A percentile compares a stretch with the other conserved stretches of the same genome.
Conservation (phyloP, 176 grass and related monocot genomes). For the Dendrocalamus sinicus region DNA sequence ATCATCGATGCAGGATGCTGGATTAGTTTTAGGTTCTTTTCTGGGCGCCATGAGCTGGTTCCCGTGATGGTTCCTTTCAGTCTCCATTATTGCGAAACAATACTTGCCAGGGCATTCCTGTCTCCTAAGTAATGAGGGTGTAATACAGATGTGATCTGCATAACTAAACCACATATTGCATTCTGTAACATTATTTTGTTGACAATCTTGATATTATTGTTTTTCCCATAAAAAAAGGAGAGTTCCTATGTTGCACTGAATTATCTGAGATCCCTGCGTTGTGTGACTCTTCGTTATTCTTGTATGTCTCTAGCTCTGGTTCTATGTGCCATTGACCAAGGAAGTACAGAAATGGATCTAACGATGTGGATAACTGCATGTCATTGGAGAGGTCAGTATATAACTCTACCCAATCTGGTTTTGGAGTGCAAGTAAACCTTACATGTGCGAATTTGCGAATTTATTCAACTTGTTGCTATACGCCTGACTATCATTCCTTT, state of each 20-base stretch:
- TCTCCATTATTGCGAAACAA: constrained; percentile 16
- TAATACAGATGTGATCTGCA: constrained; percentile 17
- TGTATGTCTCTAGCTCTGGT: not conserved
- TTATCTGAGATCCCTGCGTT: not conserved
- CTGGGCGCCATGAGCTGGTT: constrained; percentile 4
- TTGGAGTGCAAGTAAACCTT: not conserved
- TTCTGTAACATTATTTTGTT: constrained; percentile 37
- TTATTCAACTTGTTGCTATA: not conserved
- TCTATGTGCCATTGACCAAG: not conserved
- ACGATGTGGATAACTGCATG: not conserved
- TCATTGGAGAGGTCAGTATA: not conserved
- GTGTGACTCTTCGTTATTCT: not conserved
- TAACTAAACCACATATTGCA: constrained; percentile 23
- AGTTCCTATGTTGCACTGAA: not conserved
- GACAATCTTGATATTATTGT: constrained; percentile 2
- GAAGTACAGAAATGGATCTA: not conserved
- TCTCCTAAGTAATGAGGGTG: constrained; percentile 25
- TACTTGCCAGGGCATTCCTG: constrained; percentile 27
- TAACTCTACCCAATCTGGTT: not conserved
- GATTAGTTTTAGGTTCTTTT: constrained; percentile 41
- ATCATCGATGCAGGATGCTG: not conserved
- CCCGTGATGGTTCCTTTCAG: constrained; percentile 26
- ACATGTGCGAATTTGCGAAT: not conserved
- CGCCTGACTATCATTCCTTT: not conserved
- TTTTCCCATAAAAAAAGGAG: not conserved